Base-by-base conservation (phyloP, 495 filamentous ascomycete genomes). In the Geopyxis carbonaria region DNA sequence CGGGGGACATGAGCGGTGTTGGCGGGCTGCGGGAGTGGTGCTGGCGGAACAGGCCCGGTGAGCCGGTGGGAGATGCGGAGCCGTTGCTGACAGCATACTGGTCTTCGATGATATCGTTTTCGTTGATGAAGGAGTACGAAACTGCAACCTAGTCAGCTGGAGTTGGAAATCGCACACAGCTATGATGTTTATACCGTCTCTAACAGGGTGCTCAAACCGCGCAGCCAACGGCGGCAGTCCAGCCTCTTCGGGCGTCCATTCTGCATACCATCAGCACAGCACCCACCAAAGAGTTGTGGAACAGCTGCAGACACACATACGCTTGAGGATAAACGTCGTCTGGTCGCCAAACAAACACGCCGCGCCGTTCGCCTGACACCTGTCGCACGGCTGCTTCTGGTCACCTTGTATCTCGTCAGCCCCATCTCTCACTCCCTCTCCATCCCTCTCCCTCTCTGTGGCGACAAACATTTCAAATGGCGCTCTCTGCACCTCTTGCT, bases 401-500 rank as follows among this genome's bases (percentile, higher is more conserved):
- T 37, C 34, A 22, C 34, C 34, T 37, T 18, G 11, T 22, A 11
- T 22, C 21, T 19, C 16, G 34, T 37, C 34, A 37, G 34, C 21
- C 34, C 10, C 19, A 22, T 18, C 21, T 7, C 9, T 22, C 21
- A n/a, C 10, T 24, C n/a, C 19, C 34, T 24, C n/a, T 18, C 21
- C 8, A 5, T 22, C 21, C 5, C 10, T 24, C n/a, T 18, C 34
- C 16, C 11, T 19, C 14, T 37, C 16, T 10, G 15, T 18, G 25
- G 21, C 3, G 6, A 5, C 34, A 2, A 8, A 37, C 34, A 37
- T 37, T 37, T 37, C 11, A 24, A 9, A 37, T 37, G 34, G 34
- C 34, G 34, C 8, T 37, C 34, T 37, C 34, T 37, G 25, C 21
- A 37, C 25, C 34, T 11, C 34, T 37, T 37, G 34, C 34, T 37